Evolutionary conservation across 257 asterid genomes (phyloP).

Genomic region (Ocimum tenuiflorum): DNA sequence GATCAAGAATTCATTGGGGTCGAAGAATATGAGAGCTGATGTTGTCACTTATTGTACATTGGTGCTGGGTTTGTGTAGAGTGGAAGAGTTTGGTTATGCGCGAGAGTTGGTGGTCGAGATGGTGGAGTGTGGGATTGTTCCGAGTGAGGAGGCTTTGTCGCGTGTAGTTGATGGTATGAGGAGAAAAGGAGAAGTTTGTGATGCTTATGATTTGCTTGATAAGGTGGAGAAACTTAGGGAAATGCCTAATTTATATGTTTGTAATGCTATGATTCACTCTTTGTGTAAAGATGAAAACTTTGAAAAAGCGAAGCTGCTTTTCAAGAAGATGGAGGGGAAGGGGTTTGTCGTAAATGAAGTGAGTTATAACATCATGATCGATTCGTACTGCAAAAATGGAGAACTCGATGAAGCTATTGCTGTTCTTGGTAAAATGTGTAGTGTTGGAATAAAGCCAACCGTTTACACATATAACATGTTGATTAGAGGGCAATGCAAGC

Average conservation of each 20-base stretch:
- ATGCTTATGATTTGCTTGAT: slow-evolving; percentile 54
- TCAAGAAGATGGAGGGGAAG: slow-evolving; percentile 46
- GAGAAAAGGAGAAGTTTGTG: slow-evolving; percentile 40
- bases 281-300: slow-evolving; percentile 56
- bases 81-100: slow-evolving; percentile 43
- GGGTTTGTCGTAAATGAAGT: slow-evolving; percentile 53
- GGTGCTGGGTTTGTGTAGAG: slow-evolving; percentile 55
- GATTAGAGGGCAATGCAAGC: slow-evolving; percentile 67
- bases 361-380: slow-evolving; percentile 54
- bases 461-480: slow-evolving; percentile 66
- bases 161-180: slow-evolving; percentile 77
- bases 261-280: slow-evolving; percentile 61
- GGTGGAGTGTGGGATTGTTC: slow-evolving; percentile 56
- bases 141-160: slow-evolving; percentile 71
- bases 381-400: slow-evolving; percentile 61
- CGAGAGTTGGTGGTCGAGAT: slow-evolving; percentile 60
- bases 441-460: slow-evolving; percentile 41
- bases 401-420: slow-evolving; percentile 42
- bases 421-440: slow-evolving; percentile 47
- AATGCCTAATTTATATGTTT: slow-evolving; percentile 64
- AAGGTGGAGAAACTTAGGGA: slow-evolving; percentile 46
- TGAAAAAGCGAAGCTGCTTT: slow-evolving; percentile 50
- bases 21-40: slow-evolving; percentile 57
- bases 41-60: slow-evolving; percentile 65
- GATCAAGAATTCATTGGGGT: slow-evolving; percentile 41